Conservation (phyloP, 441 rosid species). For the Cnidoscolus chayamansa region DNA sequence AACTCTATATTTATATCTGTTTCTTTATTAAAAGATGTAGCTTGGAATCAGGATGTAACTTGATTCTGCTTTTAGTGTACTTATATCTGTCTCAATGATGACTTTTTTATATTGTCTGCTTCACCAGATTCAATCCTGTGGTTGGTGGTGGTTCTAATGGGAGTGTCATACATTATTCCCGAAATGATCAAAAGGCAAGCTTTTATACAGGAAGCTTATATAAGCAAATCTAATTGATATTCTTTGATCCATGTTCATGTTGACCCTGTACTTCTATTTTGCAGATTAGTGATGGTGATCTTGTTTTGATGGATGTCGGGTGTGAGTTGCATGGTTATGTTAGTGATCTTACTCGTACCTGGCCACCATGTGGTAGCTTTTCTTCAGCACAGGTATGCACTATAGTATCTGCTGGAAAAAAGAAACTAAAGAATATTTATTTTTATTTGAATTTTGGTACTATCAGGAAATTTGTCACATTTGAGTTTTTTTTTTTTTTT, state of each 20-base stretch:
- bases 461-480: not conserved
- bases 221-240: conserved; percentile 10
- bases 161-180: conserved; percentile 84
- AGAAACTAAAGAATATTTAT: not conserved
- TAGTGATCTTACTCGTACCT: conserved; percentile 95
- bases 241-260: not conserved
- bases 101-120: conserved; percentile 10
- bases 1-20: not conserved
- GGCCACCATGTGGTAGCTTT: conserved; percentile 91
- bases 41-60: conserved; percentile 1
- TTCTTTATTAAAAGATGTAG: conserved; percentile 3
- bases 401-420: conserved; percentile 9
- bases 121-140: conserved; percentile 83
- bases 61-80: conserved; percentile 1
- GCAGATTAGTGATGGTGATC: conserved; percentile 78
- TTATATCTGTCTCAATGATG: conserved; percentile 4
- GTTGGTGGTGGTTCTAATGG: conserved; percentile 95
- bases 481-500: conserved; percentile 6
- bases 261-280: conserved; percentile 11
- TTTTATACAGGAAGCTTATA: conserved; percentile 20
- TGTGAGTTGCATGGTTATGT: conserved; percentile 95
- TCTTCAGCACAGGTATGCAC: conserved; percentile 62
- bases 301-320: conserved; percentile 96
- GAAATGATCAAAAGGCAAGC: conserved; percentile 87
- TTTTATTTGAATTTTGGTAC: conserved; percentile 1